Conservation (phyloP, 1,284 basidiomycete genomes). For the Phellopilus nigrolimitatus region DNA sequence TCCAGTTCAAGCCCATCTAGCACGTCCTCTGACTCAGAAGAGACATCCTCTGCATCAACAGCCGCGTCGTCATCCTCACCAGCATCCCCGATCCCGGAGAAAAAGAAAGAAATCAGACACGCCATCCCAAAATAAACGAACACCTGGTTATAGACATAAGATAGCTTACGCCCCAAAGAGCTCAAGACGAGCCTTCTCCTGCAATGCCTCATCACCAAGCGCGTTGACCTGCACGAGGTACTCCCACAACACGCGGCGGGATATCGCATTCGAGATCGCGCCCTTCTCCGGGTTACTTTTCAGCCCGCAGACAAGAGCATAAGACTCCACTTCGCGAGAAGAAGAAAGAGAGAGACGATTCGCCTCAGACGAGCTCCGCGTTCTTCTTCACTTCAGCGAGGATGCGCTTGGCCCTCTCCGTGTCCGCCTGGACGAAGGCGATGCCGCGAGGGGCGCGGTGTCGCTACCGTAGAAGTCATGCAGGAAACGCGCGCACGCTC, state of each 20-base stretch:
- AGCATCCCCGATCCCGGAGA: constrained; percentile 26
- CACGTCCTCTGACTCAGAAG: constrained; percentile 25
- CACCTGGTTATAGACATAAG: background rate
- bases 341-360: background rate
- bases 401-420: constrained; percentile 61
- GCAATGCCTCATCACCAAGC: constrained; percentile 51
- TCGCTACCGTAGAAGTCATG: constrained; percentile 89
- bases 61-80: constrained; percentile 21
- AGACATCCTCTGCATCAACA: constrained; percentile 26
- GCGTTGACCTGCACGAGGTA: constrained; percentile 55
- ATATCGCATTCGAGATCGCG: constrained; percentile 77
- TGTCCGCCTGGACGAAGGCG: constrained; percentile 60
- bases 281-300: constrained; percentile 90
- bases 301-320: constrained; percentile 41
- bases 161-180: constrained; percentile 58
- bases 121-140: constrained; percentile 44
- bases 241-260: constrained; percentile 79
- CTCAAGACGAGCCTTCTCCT: constrained; percentile 59
- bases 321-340: constrained; percentile 10
- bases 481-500: constrained; percentile 71
- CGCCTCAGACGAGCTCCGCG: constrained; percentile 66
- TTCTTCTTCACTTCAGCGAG: constrained; percentile 68
- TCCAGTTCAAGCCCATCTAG: constrained; percentile 4
- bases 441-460: constrained; percentile 60
- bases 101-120: constrained; percentile 36